These are phyloP conservation scores for Xerocomellus amylosporus DNA, from an alignment of 768 basidiomycete species.

Conservation along the genomic window DNA sequence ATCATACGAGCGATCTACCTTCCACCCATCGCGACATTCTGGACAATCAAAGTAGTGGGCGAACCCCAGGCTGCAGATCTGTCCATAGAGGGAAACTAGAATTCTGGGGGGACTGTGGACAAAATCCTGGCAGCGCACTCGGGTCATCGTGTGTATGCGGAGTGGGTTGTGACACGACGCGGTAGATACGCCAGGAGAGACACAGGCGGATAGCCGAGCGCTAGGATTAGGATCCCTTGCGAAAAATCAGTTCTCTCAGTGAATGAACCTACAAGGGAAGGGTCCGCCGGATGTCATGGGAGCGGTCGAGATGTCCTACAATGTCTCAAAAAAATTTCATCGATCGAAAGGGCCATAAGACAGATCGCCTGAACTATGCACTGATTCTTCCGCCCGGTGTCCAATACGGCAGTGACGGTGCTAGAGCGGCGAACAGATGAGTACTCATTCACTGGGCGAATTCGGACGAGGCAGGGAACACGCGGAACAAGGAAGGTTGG, in stretches of 20 bases:
- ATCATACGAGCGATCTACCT: background rate
- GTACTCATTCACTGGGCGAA: background rate
- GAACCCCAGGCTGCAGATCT: background rate
- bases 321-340: background rate
- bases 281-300: background rate
- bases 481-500: slow-evolving; percentile 12
- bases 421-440: slow-evolving; percentile 9
- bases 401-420: slow-evolving; percentile 1
- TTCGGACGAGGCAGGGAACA: slow-evolving; percentile 16
- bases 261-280: background rate
- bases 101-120: background rate
- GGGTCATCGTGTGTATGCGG: background rate
- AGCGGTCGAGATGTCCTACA: background rate
- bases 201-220: background rate
- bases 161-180: slow-evolving; percentile 3
- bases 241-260: background rate
- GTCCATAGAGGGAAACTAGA: background rate
- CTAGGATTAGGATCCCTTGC: background rate
- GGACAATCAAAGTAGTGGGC: background rate
- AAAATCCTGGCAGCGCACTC: background rate
- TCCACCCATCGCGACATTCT: background rate
- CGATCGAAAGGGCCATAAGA: background rate
- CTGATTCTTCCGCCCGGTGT: too few relatives aligned
- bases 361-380: too few relatives aligned
- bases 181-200: slow-evolving; percentile 10